Percentiles rank a stretch among this genome's conserved stretches.
Evolutionary conservation across 2,329 filamentous ascomycete species (phyloP).

Genomic region (Oidium heveae): DNA sequence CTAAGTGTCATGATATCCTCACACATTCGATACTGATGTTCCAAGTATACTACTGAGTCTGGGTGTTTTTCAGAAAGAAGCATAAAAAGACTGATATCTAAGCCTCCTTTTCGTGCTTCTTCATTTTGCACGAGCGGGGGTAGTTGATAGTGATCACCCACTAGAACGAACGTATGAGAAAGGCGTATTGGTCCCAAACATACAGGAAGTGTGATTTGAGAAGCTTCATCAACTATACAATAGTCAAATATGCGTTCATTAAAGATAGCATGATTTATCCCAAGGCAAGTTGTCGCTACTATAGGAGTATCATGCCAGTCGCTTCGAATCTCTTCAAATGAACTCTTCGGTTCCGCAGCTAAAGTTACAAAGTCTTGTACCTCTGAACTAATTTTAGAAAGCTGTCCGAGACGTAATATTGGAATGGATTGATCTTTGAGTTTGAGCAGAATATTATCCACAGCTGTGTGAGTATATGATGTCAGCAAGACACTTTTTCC

Average conservation of each 20-base stretch:
- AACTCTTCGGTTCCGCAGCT: constrained; percentile 44
- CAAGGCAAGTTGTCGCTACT: constrained; percentile 84
- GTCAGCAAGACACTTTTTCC: constrained; percentile 83
- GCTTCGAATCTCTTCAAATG: constrained; percentile 59
- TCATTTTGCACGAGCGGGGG: constrained; percentile 87
- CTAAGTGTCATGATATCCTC: constrained; percentile 88
- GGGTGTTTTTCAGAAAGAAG: constrained; percentile 75
- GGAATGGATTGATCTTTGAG: constrained; percentile 54
- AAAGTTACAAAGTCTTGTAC: constrained; percentile 68
- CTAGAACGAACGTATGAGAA: constrained; percentile 77
- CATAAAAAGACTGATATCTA: constrained; percentile 88
- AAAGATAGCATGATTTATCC: constrained; percentile 75
- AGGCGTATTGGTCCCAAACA: constrained; percentile 85
- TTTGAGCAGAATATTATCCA: constrained; percentile 94
- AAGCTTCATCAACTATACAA: constrained; percentile 94
- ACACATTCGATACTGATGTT: constrained; percentile 96
- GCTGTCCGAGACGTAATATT: constrained; percentile 63
- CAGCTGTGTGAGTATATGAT: constrained; percentile 90
- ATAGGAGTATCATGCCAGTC: constrained; percentile 71
- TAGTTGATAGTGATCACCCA: constrained; percentile 90
- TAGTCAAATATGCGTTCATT: constrained; percentile 81
- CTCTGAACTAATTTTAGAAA: constrained; percentile 67
- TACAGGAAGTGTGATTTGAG: constrained; percentile 86
- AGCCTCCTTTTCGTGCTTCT: constrained; percentile 57
- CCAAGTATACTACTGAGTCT: constrained; percentile 65